These are phyloP conservation scores for Gardenia jasminoides DNA, from an alignment of 257 asterid genomes.

Conservation along the genomic window DNA sequence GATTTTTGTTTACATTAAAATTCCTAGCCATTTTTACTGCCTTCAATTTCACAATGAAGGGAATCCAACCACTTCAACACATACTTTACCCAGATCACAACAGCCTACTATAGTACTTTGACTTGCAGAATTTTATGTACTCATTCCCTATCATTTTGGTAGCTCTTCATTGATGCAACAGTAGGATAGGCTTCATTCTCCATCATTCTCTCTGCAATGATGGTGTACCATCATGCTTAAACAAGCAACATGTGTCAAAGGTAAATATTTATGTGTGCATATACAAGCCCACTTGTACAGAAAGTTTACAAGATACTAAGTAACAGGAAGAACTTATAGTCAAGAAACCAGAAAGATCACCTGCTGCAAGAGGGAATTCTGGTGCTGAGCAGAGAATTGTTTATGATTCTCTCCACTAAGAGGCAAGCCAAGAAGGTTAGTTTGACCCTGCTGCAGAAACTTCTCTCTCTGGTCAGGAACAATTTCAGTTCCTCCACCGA, in stretches of 20 bases:
- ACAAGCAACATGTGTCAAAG: background rate
- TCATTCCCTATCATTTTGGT: background rate
- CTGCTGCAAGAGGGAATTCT: constrained; percentile 81
- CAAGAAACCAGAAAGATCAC: constrained; percentile 32
- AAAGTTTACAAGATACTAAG: constrained; percentile 3
- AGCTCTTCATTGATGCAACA: background rate
- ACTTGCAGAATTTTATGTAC: no score
- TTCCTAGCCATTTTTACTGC: background rate
- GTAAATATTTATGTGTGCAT: background rate
- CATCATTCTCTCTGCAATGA: background rate
- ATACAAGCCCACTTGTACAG: background rate
- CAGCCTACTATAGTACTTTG: background rate
- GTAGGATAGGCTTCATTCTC: background rate
- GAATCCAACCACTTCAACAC: background rate
- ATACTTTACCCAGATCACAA: background rate
- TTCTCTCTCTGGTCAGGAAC: constrained; percentile 98
- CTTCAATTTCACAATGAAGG: background rate
- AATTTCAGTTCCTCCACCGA: constrained; percentile 97
- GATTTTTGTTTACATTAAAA: no score
- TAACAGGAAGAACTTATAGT: constrained; percentile 9
- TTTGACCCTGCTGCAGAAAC: constrained; percentile 89
- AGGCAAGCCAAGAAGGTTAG: constrained; percentile 72
- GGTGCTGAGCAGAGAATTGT: constrained; percentile 83
- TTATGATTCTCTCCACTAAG: constrained; percentile 67
- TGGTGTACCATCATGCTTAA: background rate